Percentiles rank a stretch among this genome's conserved stretches.
Evolutionary conservation across 345 rosid species (phyloP).

Genomic region (Citrus mangshanensis): DNA sequence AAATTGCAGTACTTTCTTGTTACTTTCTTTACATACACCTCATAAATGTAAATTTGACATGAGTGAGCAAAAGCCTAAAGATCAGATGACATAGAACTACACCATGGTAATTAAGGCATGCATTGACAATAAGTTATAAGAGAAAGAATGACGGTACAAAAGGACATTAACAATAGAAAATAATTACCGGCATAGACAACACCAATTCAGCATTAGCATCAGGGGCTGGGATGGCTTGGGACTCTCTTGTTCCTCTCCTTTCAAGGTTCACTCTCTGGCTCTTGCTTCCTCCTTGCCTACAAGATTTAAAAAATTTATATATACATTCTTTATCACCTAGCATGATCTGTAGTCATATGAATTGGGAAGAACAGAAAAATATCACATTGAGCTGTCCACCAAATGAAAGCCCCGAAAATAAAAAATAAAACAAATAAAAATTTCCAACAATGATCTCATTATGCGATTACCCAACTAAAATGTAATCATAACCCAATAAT

Average conservation of each 20-base stretch:
- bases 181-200: conserved; percentile 70
- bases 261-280: conserved; percentile 69
- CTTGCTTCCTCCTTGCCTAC: conserved; percentile 79
- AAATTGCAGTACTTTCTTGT: neutral
- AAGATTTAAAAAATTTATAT: neutral
- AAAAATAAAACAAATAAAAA: neutral
- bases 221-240: conserved; percentile 93
- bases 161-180: neutral
- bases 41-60: neutral
- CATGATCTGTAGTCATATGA: neutral
- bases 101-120: neutral
- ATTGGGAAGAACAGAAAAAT: neutral
- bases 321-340: neutral
- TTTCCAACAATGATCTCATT: neutral
- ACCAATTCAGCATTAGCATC: conserved; percentile 93
- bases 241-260: conserved; percentile 71
- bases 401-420: neutral
- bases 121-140: neutral
- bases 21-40: neutral
- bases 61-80: neutral
- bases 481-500: neutral
- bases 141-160: neutral
- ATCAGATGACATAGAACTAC: neutral
- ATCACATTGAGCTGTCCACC: neutral
- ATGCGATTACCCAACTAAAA: neutral